Evolutionary conservation across 179 eudicot genomes (phyloP).

Genomic region (Spinacia oleracea): DNA sequence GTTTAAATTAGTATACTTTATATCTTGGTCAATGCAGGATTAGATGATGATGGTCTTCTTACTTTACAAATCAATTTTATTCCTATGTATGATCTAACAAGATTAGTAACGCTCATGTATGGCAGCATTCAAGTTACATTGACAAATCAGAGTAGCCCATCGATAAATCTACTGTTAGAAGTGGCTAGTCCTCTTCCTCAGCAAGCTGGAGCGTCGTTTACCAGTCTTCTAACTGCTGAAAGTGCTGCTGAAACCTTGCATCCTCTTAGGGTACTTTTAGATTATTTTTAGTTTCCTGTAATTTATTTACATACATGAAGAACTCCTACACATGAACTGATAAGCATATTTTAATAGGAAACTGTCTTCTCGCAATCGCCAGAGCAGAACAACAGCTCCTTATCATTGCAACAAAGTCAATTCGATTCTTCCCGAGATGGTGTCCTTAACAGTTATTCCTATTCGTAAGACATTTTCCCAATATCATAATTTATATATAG

Average conservation of each 20-base stretch:
- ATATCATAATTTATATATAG: no score
- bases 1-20: no score
- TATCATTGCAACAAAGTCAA: conserved; percentile 11
- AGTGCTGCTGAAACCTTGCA: conserved; percentile 10
- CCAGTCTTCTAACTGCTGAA: conserved; percentile 23
- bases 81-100: conserved; percentile 14
- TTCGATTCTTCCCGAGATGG: conserved; percentile 9
- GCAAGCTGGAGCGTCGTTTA: conserved; percentile 21
- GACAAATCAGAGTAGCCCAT: not conserved
- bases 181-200: conserved; percentile 10
- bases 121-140: conserved; percentile 1
- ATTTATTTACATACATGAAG: not conserved
- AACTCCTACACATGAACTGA: conserved; percentile 2
- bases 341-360: conserved; percentile 13
- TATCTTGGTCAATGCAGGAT: no score
- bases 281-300: not conserved
- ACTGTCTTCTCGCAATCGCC: not conserved
- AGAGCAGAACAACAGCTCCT: conserved; percentile 12
- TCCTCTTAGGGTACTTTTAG: conserved; percentile 13
- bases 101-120: not conserved
- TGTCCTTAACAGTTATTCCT: conserved; percentile 7
- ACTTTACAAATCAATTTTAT: not conserved
- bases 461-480: conserved; percentile 18
- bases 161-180: not conserved
- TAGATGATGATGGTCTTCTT: not conserved